Evolutionary conservation across 441 rosid species (phyloP), one percentile per base, ranked within the genome.

Genomic region (Flueggea neowawraea): DNA sequence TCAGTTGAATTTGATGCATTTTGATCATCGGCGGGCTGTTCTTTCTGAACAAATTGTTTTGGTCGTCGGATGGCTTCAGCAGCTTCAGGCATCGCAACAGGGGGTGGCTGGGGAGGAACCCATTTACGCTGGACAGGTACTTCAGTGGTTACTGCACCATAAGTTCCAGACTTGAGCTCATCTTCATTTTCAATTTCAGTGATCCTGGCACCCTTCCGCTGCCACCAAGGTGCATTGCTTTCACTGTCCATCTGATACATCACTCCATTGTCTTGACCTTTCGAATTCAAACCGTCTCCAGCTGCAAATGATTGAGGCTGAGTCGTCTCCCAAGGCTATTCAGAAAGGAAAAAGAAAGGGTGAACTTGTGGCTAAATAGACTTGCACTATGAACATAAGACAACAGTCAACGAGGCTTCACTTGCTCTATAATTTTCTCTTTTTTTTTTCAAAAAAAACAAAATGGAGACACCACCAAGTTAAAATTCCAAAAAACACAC

Each of bases 41-140:
- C 98, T 61, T 72, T 79, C 61, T 67, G 83, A 66, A 76, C 79
- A 2, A 67, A 61, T 61, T 77, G 78, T 73, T 88, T 90, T 6
- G 95, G 95, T 52, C 89, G 80, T 51, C 94, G 77, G 55, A 94
- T 94, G 72, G 96, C 98, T 81, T 90, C 94, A 6, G 86, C 97
- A 63, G 97, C 97, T 81, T 86, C 96, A 32, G 91, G 68, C 90
- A 90, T 89, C 53, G 78, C 94, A 61, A 94, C 88, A 50, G 96
- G 95, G 7, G 97, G 98, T 56, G 95, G 91, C 69, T 77, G 97
- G 16, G 98, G 98, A 58, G 97, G 98, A 66, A 90, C 93, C 97
- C 97, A 94, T 36, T 82, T 17, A 13, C 90, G 83, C 73, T 60
- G 80, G 65, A 80, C 69, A 32, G 85, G 85, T 71, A 54, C 79